Conservation (phyloP, 805 yeast genomes). For the Komagataella kurtzmanii region DNA sequence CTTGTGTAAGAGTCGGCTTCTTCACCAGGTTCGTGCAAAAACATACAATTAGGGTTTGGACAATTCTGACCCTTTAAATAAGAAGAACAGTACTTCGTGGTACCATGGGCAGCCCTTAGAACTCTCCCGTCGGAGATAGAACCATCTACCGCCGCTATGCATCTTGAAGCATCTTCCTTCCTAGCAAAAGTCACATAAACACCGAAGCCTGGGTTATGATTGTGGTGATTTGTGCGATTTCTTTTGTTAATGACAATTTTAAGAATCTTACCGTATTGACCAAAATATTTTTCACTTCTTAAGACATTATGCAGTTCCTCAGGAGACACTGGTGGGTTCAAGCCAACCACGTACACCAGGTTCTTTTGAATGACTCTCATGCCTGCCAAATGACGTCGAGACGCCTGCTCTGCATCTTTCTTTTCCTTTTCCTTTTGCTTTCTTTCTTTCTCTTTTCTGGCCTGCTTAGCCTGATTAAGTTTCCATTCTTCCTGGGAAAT, state of each 20-base stretch:
- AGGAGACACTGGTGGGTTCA: constrained; percentile 76
- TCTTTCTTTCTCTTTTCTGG: constrained; percentile 68
- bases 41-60: constrained; percentile 98
- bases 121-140: constrained; percentile 84
- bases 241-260: constrained; percentile 87
- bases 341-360: constrained; percentile 89
- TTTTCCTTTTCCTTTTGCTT: constrained; percentile 84
- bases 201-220: constrained; percentile 69
- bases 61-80: constrained; percentile 91
- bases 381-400: constrained; percentile 85
- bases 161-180: constrained; percentile 90
- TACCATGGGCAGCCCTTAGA: constrained; percentile 93
- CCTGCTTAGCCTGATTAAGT: constrained; percentile 65
- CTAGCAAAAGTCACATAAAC: constrained; percentile 89
- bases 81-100: constrained; percentile 96
- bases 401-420: constrained; percentile 76
- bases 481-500: constrained; percentile 82
- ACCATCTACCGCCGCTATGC: constrained; percentile 89
- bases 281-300: constrained; percentile 87
- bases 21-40: constrained; percentile 97
- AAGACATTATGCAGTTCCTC: constrained; percentile 76
- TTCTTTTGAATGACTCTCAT: constrained; percentile 98
- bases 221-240: constrained; percentile 21
- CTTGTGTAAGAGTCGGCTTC: constrained; percentile 95
- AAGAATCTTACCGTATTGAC: constrained; percentile 94